Base-by-base conservation (phyloP, 139 green algal species). In the Coelastrella sp. region DNA sequence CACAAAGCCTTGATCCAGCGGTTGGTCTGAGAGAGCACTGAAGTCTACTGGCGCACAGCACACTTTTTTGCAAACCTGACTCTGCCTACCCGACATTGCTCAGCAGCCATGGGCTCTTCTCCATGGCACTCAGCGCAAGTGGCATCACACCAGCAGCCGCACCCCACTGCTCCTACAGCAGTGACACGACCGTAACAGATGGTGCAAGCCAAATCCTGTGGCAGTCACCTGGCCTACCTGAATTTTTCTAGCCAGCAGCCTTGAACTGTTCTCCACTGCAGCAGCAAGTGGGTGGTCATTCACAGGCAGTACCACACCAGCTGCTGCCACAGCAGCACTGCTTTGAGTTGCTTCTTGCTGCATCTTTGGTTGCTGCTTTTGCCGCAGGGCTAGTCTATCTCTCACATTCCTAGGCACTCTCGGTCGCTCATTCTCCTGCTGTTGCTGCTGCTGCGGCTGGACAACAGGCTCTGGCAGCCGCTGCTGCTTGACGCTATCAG, bases 221-320 rank as follows among this genome's bases (percentile, higher is more conserved):
- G 16, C 71, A 77, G 76, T n/a, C n/a, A n/a, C n/a, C 74, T 58
- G 7, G 5, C 81, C 5, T 65, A 88, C 83, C 83, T 88, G 83
- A 17, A 88, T 80, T 68, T 88, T 88, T 7, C 22, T n/a, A 10
- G 61, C 83, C 66, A 88, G 54, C 54, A 88, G 57, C 54, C 6
- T 22, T 64, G 83, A 73, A 68, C 83, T 88, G 68, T 88, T 88
- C 8, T 14, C 11, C 68, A 80, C 83, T 73, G 83, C 83, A 56
- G 54, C 14, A 58, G 83, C 83, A 13, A 88, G 54, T 4, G 66
- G 83, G 68, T 88, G 83, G 19, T 88, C 83, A 68, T 59, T 88
- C 2, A 17, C 83, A 66, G 83, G 83, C 16, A 80, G 66, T 68
- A 68, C 64, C 19, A 19, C 83, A 64, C 17, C 83, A 56, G 20